phyloP scores from a whole-genome alignment of 345 rosid genomes.

The Sisymbrium irio region DNA sequence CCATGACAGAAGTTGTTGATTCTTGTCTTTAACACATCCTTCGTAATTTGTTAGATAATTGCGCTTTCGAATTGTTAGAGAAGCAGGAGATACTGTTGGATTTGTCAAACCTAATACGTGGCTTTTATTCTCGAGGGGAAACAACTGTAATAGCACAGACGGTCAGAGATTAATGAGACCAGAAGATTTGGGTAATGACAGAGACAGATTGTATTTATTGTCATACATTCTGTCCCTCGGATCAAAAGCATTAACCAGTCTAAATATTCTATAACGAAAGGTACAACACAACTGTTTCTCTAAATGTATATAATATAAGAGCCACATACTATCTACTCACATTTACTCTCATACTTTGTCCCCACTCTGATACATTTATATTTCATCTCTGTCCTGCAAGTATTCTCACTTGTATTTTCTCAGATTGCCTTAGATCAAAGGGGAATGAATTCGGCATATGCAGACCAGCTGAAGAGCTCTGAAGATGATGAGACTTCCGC shows the following conservation, averaged over 20 bases:
- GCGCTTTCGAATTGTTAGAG: too few relatives aligned
- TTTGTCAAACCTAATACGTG: too few relatives aligned
- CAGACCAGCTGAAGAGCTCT: slow-evolving; percentile 31
- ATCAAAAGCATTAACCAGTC: not conserved
- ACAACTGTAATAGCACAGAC: too few relatives aligned
- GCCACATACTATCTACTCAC: slow-evolving; percentile 59
- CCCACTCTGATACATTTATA: slow-evolving; percentile 12
- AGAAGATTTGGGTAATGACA: slow-evolving; percentile 3
- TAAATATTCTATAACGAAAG: slow-evolving; percentile 12
- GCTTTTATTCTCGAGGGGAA: too few relatives aligned
- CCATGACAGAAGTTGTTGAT: too few relatives aligned
- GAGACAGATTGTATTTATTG: not conserved
- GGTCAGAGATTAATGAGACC: slow-evolving; percentile 3
- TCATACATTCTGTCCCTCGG: slow-evolving; percentile 18
- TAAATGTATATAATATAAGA: slow-evolving; percentile 6
- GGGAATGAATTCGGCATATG: slow-evolving; percentile 33
- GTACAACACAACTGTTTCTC: slow-evolving; percentile 13
- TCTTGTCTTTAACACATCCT: too few relatives aligned
- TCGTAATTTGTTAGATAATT: too few relatives aligned
- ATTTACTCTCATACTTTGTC: slow-evolving; percentile 38
- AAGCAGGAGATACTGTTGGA: too few relatives aligned
- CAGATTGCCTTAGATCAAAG: not conserved
- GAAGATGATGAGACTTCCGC: slow-evolving; percentile 28
- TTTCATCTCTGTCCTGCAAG: slow-evolving; percentile 2
- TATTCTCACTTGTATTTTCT: not conserved